Conservation (phyloP, 352 stramenopile species). For the Salisapilia sapeloensis region DNA sequence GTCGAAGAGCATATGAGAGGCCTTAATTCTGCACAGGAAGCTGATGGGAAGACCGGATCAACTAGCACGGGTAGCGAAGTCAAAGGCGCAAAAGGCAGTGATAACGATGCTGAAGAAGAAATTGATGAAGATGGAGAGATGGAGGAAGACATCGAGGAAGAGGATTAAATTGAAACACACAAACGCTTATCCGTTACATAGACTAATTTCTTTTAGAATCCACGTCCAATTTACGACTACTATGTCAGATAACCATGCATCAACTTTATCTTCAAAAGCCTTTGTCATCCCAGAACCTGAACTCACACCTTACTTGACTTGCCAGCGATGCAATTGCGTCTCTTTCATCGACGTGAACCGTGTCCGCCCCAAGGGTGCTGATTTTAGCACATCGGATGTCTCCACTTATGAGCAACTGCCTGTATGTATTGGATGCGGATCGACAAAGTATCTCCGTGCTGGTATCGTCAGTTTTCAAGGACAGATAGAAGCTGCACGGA, state of each 20-base stretch:
- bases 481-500: constrained; percentile 47
- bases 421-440: constrained; percentile 39
- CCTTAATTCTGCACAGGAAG: constrained; percentile 3
- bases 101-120: constrained; percentile 3
- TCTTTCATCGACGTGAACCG: constrained; percentile 49
- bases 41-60: constrained; percentile 12
- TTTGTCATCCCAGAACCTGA: neutral
- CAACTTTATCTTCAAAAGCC: neutral
- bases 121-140: constrained; percentile 52
- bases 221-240: neutral
- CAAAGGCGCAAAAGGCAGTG: neutral
- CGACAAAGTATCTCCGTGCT: constrained; percentile 45
- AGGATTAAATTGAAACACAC: no score
- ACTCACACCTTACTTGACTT: constrained; percentile 54
- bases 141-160: constrained; percentile 67
- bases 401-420: constrained; percentile 35
- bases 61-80: neutral
- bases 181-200: no score
- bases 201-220: neutral
- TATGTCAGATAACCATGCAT: neutral
- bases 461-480: constrained; percentile 62
- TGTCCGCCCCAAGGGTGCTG: constrained; percentile 10
- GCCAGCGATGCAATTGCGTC: constrained; percentile 58
- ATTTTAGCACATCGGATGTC: constrained; percentile 2
- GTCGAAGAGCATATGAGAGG: constrained; percentile 39